Evolutionary conservation across 257 asterid genomes (phyloP), one percentile per base, ranked within the genome.

Genomic region (Misopates orontium): DNA sequence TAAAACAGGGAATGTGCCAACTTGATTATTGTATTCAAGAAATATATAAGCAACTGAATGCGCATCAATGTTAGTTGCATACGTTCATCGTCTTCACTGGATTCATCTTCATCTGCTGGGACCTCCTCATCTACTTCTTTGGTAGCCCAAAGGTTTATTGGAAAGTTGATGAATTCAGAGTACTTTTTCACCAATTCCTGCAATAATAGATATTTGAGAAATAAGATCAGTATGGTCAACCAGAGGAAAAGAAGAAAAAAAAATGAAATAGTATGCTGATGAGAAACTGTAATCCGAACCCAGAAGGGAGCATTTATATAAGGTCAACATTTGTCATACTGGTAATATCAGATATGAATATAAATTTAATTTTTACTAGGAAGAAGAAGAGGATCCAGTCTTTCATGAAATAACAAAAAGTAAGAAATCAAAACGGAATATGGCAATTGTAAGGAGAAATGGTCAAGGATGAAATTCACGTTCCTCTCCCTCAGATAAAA

Each of bases 151-250:
- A 91, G 87, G 73, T 75, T 8, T 61, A 91, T 91, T 41, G 98
- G 98, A 82, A 91, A 91, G 86, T 91, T 91, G 73, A 91, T 88
- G 74, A 91, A 91, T 74, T 91, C 94, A 47, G 96, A 91, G 74
- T 91, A 91, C 79, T 62, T 88, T 63, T 91, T 86, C 77, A 91
- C 98, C 83, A 91, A 78, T 22, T 91, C 98, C 98, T 88, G 74
- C 47, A 71, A 53, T 60, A 67, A 77, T 14, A 25, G 23, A 24
- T 9, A 60, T 21, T 20, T 25, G 1, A 22, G 12, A 44, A 39
- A 64, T 78, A 10, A 72, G 24, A 40, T 24, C 40, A 47, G 21
- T 50, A 36, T 9, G 18, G 50, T 12, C 61, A 64, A 62, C 20
- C 14, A 28, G 36, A 41, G 28, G 36, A 7, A 2, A 28, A 28